Evolutionary conservation across 176 grass and related monocot genomes (phyloP), one percentile per base, ranked within the genome.

Genomic region (Oryza coarctata): DNA sequence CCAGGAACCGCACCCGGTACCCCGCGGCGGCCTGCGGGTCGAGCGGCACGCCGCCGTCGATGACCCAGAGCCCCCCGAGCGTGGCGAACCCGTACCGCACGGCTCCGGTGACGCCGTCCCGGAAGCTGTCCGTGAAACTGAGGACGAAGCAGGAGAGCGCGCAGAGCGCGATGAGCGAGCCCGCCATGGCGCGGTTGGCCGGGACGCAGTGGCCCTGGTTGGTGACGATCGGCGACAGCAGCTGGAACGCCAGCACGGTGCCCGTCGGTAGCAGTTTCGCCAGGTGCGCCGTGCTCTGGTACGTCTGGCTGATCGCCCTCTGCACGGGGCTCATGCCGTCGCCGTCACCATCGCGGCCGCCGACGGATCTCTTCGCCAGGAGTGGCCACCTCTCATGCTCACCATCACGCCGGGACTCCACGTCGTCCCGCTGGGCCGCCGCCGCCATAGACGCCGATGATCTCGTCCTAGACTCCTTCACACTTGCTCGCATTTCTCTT

Each of bases 111-210:
- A 12, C 78, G 45, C 26, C 75, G 65, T 93, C 95, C 1, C 75
- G 61, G 82, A 93, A 98, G 84, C 90, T 94, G 81, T 94, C 92
- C 6, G 92, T 94, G 90, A 98, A 98, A 84, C 95, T 93, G 69
- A 93, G 84, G 47, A 80, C 55, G 75, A 98, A 89, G 86, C 92
- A 93, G 30, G 95, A 98, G 60, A 98, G 78, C 12, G 76, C 92
- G 70, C 95, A 98, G 74, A 98, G 88, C 36, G 71, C 64, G 25
- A 94, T 60, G 31, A 98, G 95, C 35, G 70, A 58, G 12, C 0
- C 78, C 2, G 79, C 86, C 92, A 98, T 89, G 52, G 26, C 70
- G 36, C 86, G 77, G 81, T 89, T 88, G 33, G 80, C 65, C 9
- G 9, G 33, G 26, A 39, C n/a, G 88, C 95, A 98, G 65, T 47